phyloP scores from a whole-genome alignment of 306 rosid species.

The Albizia julibrissin region DNA sequence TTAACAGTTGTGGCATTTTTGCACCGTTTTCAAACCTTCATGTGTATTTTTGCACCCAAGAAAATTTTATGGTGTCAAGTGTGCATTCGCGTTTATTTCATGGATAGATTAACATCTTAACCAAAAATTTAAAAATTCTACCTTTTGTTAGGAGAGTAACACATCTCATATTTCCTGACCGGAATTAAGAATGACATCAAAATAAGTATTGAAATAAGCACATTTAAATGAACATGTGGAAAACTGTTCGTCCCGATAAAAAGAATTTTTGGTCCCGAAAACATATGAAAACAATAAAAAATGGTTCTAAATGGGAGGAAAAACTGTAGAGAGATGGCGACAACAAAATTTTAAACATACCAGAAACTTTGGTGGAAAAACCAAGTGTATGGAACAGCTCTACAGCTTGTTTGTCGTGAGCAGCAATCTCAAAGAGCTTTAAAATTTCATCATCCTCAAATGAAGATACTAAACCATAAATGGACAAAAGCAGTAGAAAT shows the following conservation, averaged over 20 bases:
- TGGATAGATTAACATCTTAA: too few species aligned
- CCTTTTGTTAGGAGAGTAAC: neutral
- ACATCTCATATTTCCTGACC: neutral
- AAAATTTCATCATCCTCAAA: constrained; percentile 47
- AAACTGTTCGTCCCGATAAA: neutral
- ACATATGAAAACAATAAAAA: neutral
- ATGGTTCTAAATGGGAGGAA: neutral
- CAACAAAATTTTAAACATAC: constrained; percentile 41
- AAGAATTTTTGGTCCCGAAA: constrained; percentile 1
- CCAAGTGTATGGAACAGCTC: constrained; percentile 44
- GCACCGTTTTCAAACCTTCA: too few species aligned
- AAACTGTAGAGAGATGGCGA: neutral
- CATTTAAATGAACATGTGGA: constrained; percentile 1
- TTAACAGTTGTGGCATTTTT: too few species aligned
- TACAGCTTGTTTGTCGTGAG: constrained; percentile 45
- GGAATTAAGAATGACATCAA: neutral
- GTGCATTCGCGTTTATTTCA: too few species aligned
- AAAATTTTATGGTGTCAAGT: too few species aligned
- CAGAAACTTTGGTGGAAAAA: constrained; percentile 44
- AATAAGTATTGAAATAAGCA: neutral
- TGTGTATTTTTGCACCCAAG: too few species aligned
- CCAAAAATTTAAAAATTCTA: neutral
- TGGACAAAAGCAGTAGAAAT: constrained; percentile 49
- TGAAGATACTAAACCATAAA: constrained; percentile 47
- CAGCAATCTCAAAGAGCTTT: constrained; percentile 46